A percentile compares a stretch with the other conserved stretches of the same genome.
Evolutionary conservation across 768 basidiomycete genomes (phyloP).

Genomic region (Solioccasus polychromus): DNA sequence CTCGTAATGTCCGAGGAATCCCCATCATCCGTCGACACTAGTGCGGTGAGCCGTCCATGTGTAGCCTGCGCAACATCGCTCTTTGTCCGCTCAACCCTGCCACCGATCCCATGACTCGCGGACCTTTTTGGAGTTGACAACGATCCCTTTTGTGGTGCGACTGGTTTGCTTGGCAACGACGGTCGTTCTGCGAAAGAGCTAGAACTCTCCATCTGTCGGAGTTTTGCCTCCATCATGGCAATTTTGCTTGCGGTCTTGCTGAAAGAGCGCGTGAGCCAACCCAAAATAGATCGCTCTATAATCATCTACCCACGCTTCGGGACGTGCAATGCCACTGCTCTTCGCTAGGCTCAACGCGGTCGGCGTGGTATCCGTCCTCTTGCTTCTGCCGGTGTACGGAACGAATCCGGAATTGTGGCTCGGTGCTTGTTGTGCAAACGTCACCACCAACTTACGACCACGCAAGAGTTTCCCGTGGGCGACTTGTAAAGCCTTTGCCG

Average conservation of each 20-base stretch:
- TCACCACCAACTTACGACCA: conserved; percentile 88
- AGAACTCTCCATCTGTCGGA: conserved; percentile 66
- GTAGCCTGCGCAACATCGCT: neutral
- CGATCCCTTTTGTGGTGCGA: neutral
- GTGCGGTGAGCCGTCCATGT: neutral
- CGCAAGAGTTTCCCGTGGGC: conserved; percentile 80
- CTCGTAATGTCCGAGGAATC: conserved; percentile 15
- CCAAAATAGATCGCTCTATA: conserved; percentile 1
- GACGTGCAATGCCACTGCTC: conserved; percentile 50
- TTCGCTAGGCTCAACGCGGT: conserved; percentile 90
- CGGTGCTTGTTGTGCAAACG: conserved; percentile 85
- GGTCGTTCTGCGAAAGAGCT: conserved; percentile 20
- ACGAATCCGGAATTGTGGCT: conserved; percentile 26
- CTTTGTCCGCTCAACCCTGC: conserved; percentile 1
- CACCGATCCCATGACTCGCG: neutral
- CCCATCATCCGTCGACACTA: conserved; percentile 3
- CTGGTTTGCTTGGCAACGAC: conserved; percentile 22
- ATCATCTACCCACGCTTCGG: conserved; percentile 41
- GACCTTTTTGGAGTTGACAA: conserved; percentile 1
- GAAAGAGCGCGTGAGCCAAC: conserved; percentile 8
- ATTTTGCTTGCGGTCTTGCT: conserved; percentile 84
- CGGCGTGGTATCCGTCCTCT: conserved; percentile 60
- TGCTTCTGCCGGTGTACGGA: conserved; percentile 35
- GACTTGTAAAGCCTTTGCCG: conserved; percentile 66
- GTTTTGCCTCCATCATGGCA: conserved; percentile 93